Conservation (phyloP, 768 basidiomycete species). For the Gloeopeniophorella convolvens region DNA sequence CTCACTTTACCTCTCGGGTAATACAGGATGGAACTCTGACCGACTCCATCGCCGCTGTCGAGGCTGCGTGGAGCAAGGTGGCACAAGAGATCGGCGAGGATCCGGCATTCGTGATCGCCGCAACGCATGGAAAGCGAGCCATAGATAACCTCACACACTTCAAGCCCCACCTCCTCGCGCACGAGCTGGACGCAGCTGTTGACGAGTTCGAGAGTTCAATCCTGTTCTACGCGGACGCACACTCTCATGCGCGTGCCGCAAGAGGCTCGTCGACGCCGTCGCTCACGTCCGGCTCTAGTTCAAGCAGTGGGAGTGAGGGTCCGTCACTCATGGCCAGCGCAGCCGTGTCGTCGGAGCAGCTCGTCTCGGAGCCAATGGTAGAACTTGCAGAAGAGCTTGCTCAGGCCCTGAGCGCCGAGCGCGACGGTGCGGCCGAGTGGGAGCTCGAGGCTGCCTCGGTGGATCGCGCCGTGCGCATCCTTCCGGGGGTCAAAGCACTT, state of each 20-base stretch:
- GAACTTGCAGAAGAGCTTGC: background rate
- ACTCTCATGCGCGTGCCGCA: constrained; percentile 36
- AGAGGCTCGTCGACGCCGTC: constrained; percentile 31
- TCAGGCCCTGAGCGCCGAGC: background rate
- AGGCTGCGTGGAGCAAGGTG: constrained; percentile 71
- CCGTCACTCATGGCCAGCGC: constrained; percentile 28
- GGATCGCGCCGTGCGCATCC: constrained; percentile 60
- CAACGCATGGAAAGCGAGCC: constrained; percentile 75
- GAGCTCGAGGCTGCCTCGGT: constrained; percentile 48
- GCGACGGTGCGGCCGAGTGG: constrained; percentile 40
- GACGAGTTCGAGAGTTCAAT: constrained; percentile 59
- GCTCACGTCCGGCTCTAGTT: constrained; percentile 30
- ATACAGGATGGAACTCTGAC: constrained; percentile 62
- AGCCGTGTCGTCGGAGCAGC: background rate
- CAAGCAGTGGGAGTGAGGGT: too few species aligned
- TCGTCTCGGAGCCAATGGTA: background rate
- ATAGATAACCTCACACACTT: constrained; percentile 64
- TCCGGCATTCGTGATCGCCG: constrained; percentile 59
- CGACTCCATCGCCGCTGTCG: constrained; percentile 67
- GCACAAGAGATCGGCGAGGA: constrained; percentile 64
- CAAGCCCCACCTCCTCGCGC: constrained; percentile 46
- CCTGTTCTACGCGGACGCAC: constrained; percentile 61
- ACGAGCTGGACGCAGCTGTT: constrained; percentile 55
- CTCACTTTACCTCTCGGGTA: constrained; percentile 21
- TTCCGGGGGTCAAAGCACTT: constrained; percentile 62